A percentile compares a stretch with the other conserved stretches of the same genome.
phyloP scores from a whole-genome alignment of 1,284 basidiomycete species.

The Cutaneotrichosporon sp. region DNA sequence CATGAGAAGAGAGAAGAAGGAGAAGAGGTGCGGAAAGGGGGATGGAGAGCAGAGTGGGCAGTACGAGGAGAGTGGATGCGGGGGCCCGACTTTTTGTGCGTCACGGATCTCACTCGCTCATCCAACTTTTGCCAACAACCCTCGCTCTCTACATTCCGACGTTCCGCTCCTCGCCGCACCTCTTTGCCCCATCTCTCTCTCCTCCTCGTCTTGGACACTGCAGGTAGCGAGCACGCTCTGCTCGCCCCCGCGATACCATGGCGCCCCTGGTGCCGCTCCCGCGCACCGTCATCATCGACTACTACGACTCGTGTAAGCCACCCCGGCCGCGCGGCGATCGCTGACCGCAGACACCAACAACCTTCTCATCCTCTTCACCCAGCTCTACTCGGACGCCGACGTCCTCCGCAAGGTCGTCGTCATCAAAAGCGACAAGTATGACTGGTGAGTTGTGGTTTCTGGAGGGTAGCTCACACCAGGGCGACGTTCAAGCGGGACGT shows the following conservation, averaged over 20 bases:
- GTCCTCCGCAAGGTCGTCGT: slow-evolving; percentile 52
- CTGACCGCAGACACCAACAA: slow-evolving; percentile 51
- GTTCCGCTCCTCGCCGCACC: neutral
- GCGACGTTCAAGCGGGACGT: slow-evolving; percentile 42
- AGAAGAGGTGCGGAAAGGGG: neutral
- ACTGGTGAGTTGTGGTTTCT: slow-evolving; percentile 39
- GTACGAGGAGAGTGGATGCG: neutral
- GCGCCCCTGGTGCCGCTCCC: slow-evolving; percentile 38
- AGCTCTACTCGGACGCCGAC: slow-evolving; percentile 48
- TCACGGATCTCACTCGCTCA: no score
- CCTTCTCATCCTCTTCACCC: slow-evolving; percentile 52
- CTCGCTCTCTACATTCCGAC: no score
- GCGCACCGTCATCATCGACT: slow-evolving; percentile 53
- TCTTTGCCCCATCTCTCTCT: neutral
- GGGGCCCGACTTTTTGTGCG: neutral
- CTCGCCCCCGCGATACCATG: neutral
- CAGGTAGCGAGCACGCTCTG: no score
- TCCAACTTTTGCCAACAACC: neutral
- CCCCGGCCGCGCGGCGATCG: neutral
- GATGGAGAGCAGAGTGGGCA: neutral
- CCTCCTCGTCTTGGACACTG: neutral
- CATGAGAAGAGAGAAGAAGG: neutral
- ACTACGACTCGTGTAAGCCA: slow-evolving; percentile 53
- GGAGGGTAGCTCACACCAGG: slow-evolving; percentile 37
- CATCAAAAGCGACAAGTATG: slow-evolving; percentile 51